These are phyloP conservation scores for Butyriboletus pseudospeciosus DNA, from an alignment of 1,284 basidiomycete species.

Conservation along the genomic window DNA sequence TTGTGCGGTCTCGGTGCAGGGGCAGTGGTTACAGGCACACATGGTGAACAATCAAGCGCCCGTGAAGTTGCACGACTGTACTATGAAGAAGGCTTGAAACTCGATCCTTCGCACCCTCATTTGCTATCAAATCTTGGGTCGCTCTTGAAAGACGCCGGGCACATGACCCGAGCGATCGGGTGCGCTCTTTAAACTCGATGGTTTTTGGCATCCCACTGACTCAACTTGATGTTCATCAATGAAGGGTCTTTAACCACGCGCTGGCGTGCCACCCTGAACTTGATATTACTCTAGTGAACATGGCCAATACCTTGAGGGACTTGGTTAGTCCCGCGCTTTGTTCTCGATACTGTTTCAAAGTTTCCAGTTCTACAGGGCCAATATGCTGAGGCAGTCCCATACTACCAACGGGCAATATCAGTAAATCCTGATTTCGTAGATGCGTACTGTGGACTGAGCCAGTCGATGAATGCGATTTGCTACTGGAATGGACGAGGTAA, in stretches of 20 bases:
- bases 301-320: conserved; percentile 59
- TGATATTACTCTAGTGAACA: conserved; percentile 58
- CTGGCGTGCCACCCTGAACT: conserved; percentile 53
- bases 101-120: conserved; percentile 57
- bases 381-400: conserved; percentile 50
- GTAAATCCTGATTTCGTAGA: conserved; percentile 55
- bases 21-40: conserved; percentile 17
- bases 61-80: conserved; percentile 48
- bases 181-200: conserved; percentile 22
- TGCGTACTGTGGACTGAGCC: conserved; percentile 54
- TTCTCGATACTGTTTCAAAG: neutral
- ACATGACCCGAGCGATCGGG: conserved; percentile 49
- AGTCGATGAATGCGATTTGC: conserved; percentile 51
- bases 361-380: conserved; percentile 35
- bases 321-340: conserved; percentile 29
- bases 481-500: conserved; percentile 51
- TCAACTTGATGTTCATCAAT: neutral
- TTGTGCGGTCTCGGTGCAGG: conserved; percentile 44
- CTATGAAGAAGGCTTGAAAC: conserved; percentile 51
- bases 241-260: conserved; percentile 35
- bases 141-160: conserved; percentile 56
- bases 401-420: conserved; percentile 51
- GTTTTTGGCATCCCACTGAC: conserved; percentile 4
- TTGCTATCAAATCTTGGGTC: conserved; percentile 60
- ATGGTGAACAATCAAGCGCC: conserved; percentile 22